Evolutionary conservation across 768 basidiomycete genomes (phyloP).

Genomic region (Tylopilus vinaceipallidus): DNA sequence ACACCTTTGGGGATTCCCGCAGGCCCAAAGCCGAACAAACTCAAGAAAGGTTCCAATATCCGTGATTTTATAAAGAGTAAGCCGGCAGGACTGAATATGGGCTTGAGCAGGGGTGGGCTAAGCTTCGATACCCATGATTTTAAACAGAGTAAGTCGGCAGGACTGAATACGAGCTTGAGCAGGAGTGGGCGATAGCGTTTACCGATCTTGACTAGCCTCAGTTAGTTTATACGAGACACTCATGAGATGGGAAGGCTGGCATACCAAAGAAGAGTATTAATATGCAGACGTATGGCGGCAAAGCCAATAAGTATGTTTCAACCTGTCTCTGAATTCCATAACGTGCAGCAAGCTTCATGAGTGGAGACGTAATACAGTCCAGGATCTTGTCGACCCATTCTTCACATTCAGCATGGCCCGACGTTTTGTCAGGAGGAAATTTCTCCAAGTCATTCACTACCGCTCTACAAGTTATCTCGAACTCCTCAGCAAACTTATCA

Average conservation of each 20-base stretch:
- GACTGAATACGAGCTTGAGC: not conserved
- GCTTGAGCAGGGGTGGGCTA: no score
- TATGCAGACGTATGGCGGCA: constrained; percentile 5
- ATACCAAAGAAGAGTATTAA: constrained; percentile 10
- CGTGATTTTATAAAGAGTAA: constrained; percentile 13
- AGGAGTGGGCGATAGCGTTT: constrained; percentile 8
- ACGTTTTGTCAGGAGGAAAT: not conserved
- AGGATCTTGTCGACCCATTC: constrained; percentile 8
- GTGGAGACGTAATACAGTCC: not conserved
- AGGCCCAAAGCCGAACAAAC: constrained; percentile 15
- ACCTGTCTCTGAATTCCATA: constrained; percentile 6
- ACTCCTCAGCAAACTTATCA: constrained; percentile 6
- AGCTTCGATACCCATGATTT: constrained; percentile 13
- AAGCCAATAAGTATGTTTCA: constrained; percentile 2
- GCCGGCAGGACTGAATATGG: no score
- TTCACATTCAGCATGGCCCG: constrained; percentile 3
- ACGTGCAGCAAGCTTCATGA: not conserved
- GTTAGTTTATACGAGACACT: not conserved
- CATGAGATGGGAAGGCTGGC: not conserved
- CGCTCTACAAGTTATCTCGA: constrained; percentile 1
- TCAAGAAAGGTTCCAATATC: constrained; percentile 13
- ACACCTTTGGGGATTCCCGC: constrained; percentile 13
- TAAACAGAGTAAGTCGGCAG: constrained; percentile 5
- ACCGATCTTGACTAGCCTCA: constrained; percentile 7
- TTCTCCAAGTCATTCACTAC: constrained; percentile 3